Base-by-base conservation (phyloP, 768 basidiomycete genomes). In the Heimioporus sp. region DNA sequence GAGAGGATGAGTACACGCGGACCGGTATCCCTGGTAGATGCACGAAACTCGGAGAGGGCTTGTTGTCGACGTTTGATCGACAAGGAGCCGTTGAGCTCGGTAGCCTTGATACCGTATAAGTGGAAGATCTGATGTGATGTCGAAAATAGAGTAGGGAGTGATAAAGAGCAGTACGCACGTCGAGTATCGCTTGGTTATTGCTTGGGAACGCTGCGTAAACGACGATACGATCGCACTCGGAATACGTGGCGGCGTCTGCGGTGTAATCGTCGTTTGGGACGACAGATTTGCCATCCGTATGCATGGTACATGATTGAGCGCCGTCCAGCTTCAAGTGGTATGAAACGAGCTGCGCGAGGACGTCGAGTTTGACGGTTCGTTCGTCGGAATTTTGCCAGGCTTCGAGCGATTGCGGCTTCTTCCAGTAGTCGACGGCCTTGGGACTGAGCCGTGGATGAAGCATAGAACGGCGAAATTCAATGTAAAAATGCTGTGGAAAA, bases 1-100 rank as follows among this genome's bases (percentile, higher is more conserved):
- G 63, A 63, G 0, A 65, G 34, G 1, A 65, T 49, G 10, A 65
- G 52, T 0, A 64, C 55, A 0, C 46, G 51, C 7, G 48, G 24
- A 2, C 54, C 56, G 0, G 3, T 0, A 4, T 2, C 0, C 4
- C 10, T 3, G 7, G 46, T 55, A 0, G 52, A 55, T 7, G 16
- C 20, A 1, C 42, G n/a, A 21, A 65, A 65, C 1, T 11, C 39
- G 0, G 41, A 15, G 0, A 59, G 30, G 0, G 35, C 31, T 2
- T 20, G 16, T 35, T 40, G 21, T 10, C 50, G 47, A 4, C 49
- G 35, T 5, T 43, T 40, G 2, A 47, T 9, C 2, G 37, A 21
- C 30, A 53, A 42, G 5, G 15, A 51, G 9, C 57, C 54, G 12
- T 59, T 56, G 4, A 61, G 31, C 16, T 54, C 35, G 4, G 19